phyloP scores from a whole-genome alignment of 805 yeast genomes.

The Saccharomycopsis olivae region DNA sequence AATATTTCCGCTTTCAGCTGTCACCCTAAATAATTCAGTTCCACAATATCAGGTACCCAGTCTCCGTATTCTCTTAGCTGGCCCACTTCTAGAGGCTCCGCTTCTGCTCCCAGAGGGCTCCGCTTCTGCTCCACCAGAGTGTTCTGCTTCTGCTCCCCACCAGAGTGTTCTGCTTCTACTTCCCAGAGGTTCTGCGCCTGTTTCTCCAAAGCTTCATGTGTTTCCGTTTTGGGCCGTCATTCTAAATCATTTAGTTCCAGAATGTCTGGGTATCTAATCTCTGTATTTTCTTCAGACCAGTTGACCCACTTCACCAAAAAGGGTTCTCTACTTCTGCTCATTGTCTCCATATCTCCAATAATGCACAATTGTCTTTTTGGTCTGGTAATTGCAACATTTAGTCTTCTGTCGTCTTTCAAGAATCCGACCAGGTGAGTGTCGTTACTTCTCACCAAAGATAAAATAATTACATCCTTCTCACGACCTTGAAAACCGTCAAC shows the following conservation, averaged over 20 bases:
- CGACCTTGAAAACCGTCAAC: constrained; percentile 97
- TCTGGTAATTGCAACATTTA: constrained; percentile 91
- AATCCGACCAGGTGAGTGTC: constrained; percentile 67
- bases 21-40: too few species aligned
- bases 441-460: constrained; percentile 78
- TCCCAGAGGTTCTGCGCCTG: too few species aligned
- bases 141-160: too few species aligned
- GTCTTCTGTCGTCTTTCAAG: constrained; percentile 62
- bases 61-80: too few species aligned
- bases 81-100: too few species aligned
- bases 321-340: constrained; percentile 29
- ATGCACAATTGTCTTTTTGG: constrained; percentile 78
- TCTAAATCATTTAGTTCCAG: not conserved
- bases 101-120: too few species aligned
- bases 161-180: too few species aligned
- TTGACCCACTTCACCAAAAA: constrained; percentile 57
- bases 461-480: constrained; percentile 78
- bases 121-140: too few species aligned
- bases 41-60: too few species aligned
- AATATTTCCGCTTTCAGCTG: too few species aligned
- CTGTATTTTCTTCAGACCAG: constrained; percentile 59
- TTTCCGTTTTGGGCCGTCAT: not conserved
- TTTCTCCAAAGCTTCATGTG: not conserved
- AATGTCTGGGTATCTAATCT: constrained; percentile 54
- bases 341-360: constrained; percentile 75